A percentile compares a stretch with the other conserved stretches of the same genome.
Evolutionary conservation across 768 basidiomycete genomes (phyloP).

Genomic region (Dioszegia hungarica): DNA sequence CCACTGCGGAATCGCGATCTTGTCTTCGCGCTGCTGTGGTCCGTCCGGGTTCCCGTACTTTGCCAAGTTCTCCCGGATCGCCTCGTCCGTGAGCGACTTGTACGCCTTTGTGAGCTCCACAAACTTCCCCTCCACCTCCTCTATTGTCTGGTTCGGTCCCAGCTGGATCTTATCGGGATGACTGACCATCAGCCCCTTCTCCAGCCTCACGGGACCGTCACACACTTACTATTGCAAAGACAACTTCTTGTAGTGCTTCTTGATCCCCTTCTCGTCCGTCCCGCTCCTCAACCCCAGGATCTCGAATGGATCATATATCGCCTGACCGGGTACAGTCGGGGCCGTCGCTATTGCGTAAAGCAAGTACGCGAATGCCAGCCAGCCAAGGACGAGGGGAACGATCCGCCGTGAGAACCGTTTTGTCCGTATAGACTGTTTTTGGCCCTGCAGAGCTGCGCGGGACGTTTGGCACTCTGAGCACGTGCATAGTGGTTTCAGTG

Average conservation of each 20-base stretch:
- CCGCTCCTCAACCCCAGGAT: slow-evolving; percentile 68
- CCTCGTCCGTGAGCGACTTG: slow-evolving; percentile 94
- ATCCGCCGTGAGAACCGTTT: slow-evolving; percentile 52
- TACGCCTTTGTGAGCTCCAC: slow-evolving; percentile 96
- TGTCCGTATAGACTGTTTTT: slow-evolving; percentile 50
- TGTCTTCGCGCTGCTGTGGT: slow-evolving; percentile 87
- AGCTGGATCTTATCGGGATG: slow-evolving; percentile 95
- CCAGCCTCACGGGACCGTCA: not conserved
- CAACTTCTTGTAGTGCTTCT: slow-evolving; percentile 88
- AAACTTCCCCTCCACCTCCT: slow-evolving; percentile 78
- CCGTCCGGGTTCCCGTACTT: slow-evolving; percentile 93
- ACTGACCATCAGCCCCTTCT: slow-evolving; percentile 51
- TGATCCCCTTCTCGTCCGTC: slow-evolving; percentile 80
- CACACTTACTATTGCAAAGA: slow-evolving; percentile 78
- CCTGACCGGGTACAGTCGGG: slow-evolving; percentile 57
- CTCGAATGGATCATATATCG: slow-evolving; percentile 87
- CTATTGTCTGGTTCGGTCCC: slow-evolving; percentile 73
- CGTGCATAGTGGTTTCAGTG: slow-evolving; percentile 53
- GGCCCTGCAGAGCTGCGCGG: slow-evolving; percentile 52
- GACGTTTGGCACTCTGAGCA: slow-evolving; percentile 53
- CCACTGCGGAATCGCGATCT: slow-evolving; percentile 91
- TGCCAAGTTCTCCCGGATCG: slow-evolving; percentile 81
- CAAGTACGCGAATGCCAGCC: slow-evolving; percentile 66
- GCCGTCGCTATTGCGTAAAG: slow-evolving; percentile 60
- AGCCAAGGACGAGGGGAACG: slow-evolving; percentile 63